Evolutionary conservation across 495 filamentous ascomycete genomes (phyloP).

Genomic region (Usnea hakonensis): DNA sequence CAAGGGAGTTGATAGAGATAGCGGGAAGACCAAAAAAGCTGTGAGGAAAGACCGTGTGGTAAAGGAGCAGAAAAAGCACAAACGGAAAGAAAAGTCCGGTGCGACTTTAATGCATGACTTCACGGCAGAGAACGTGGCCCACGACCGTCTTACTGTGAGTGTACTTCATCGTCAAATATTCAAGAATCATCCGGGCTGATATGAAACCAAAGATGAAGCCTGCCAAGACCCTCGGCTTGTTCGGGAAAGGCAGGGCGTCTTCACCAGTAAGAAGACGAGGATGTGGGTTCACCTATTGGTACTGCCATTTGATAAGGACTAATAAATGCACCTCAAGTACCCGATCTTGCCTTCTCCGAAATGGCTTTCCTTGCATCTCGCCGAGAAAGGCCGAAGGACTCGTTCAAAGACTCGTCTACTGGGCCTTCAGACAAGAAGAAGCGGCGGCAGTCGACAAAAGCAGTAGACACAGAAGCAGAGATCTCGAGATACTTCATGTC

Average conservation of each 20-base stretch:
- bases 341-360: constrained; percentile 60
- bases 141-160: constrained; percentile 56
- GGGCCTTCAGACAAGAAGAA: constrained; percentile 1
- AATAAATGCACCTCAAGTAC: constrained; percentile 35
- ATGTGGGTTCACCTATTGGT: constrained; percentile 28
- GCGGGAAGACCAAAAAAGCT: constrained; percentile 28
- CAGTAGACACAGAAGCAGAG: constrained; percentile 20
- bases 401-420: not conserved
- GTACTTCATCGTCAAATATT: not conserved
- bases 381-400: constrained; percentile 20
- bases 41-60: constrained; percentile 35
- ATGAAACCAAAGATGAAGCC: constrained; percentile 41
- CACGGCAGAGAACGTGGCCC: constrained; percentile 53
- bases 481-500: constrained; percentile 24
- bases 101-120: constrained; percentile 54
- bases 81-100: constrained; percentile 35
- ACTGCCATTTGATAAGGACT: not conserved
- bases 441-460: constrained; percentile 10
- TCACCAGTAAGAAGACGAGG: constrained; percentile 44
- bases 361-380: constrained; percentile 51
- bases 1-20: constrained; percentile 25
- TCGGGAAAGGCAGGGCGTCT: constrained; percentile 63
- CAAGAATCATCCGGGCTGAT: constrained; percentile 1
- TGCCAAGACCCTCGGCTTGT: constrained; percentile 51
- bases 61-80: constrained; percentile 34